phyloP scores from a whole-genome alignment of 495 filamentous ascomycete species.

The Ascobolus immersus region DNA sequence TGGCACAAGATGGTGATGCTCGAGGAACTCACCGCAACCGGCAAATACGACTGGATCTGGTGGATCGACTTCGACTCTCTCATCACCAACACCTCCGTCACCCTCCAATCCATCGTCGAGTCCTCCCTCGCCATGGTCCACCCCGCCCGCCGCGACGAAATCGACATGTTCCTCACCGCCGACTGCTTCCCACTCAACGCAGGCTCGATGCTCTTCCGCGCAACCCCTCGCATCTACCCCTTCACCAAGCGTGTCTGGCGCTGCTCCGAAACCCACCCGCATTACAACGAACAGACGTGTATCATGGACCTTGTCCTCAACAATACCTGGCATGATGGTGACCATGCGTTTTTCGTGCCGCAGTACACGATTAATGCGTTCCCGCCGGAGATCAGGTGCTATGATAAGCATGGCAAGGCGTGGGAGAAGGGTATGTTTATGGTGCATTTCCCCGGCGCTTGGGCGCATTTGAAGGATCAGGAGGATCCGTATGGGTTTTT shows the following conservation, averaged over 20 bases:
- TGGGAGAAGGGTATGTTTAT: slow-evolving; percentile 14
- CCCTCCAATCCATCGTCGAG: slow-evolving; percentile 9
- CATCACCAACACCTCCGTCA: slow-evolving; percentile 7
- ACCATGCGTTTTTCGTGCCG: slow-evolving; percentile 8
- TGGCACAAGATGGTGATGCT: slow-evolving; percentile 15
- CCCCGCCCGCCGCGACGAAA: slow-evolving; percentile 2
- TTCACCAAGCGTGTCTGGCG: slow-evolving; percentile 9
- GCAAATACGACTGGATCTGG: slow-evolving; percentile 17
- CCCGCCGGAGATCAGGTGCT: slow-evolving; percentile 15
- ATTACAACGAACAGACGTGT: slow-evolving; percentile 11
- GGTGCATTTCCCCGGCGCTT: slow-evolving; percentile 17
- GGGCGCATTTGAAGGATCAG: slow-evolving; percentile 18
- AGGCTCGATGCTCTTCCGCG: slow-evolving; percentile 15
- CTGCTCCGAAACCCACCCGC: slow-evolving; percentile 1
- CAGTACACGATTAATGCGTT: slow-evolving; percentile 16
- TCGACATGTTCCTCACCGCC: slow-evolving; percentile 9
- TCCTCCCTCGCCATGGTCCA: slow-evolving; percentile 9
- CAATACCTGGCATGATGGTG: slow-evolving; percentile 1
- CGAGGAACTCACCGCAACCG: slow-evolving; percentile 11
- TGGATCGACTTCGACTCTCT: slow-evolving; percentile 14
- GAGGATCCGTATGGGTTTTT: slow-evolving; percentile 6
- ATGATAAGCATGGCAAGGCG: slow-evolving; percentile 7
- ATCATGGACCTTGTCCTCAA: slow-evolving; percentile 10
- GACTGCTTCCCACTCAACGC: slow-evolving; percentile 16
- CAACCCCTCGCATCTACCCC: slow-evolving; percentile 6